Evolutionary conservation across 805 yeast species (phyloP), one percentile per base, ranked within the genome.

Genomic region (Candida coquimbonensis): DNA sequence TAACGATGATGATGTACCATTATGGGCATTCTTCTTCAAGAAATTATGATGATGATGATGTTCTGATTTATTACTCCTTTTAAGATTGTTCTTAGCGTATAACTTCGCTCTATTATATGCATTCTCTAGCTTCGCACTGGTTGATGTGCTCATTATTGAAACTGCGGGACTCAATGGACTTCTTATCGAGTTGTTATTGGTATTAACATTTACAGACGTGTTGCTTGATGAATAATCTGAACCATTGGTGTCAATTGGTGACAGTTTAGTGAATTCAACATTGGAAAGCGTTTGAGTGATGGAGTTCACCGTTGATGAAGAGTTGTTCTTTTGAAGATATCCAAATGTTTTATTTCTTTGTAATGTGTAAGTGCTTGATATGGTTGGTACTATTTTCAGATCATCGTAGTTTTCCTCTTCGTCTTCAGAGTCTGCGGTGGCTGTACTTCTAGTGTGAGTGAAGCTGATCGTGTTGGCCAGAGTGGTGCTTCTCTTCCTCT

Each of bases 1-100:
- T 24, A 62, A 62, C 0, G 69, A 55, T 0, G 72, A 68, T 1
- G 73, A 68, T 5, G 58, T 42, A 3, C 57, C 60, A 32, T 45
- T 52, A 41, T 54, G 55, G n/a, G 52, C 49, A 11, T 45, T 49
- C 14, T 47, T 45, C 38, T 56, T 58, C 33, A 58, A 37, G 39
- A 57, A 55, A 32, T 48, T 48, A 32, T 53, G 52, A 14, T 46
- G 42, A 16, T 46, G 52, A 14, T 43, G 47, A 9, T 54, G 41
- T 9, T 16, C 12, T 11, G 42, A 25, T 35, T 32, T 43, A 4
- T 35, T 19, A 12, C 39, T 34, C 7, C 50, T 47, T 21, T 50
- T 50, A 4, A 57, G 40, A 26, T 57, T 59, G 7, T 53, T 57
- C 33, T 53, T 53, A 6, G 63, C 63, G 49, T 52, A 59, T 16